Evolutionary conservation across 169 alveolate species (phyloP).

Genomic region (Eimeria sp.): DNA sequence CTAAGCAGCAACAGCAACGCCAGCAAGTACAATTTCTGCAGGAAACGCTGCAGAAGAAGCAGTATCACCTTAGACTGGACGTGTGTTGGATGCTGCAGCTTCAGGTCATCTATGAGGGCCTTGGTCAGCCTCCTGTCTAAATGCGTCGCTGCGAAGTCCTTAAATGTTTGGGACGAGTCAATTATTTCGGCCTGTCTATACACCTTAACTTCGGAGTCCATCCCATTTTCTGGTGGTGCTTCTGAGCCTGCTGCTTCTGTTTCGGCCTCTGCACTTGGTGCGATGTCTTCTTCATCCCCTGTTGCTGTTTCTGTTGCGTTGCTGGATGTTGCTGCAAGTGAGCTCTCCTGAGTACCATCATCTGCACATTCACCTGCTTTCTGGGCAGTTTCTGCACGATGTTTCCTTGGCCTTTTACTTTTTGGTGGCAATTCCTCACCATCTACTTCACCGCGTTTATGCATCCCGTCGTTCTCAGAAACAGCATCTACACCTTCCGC

Average conservation of each 20-base stretch:
- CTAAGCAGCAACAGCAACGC: neutral
- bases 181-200: slow-evolving; percentile 40
- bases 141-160: slow-evolving; percentile 62
- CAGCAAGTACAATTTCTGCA: neutral
- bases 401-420: neutral
- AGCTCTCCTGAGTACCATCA: neutral
- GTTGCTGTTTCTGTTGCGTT: slow-evolving; percentile 51
- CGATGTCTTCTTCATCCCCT: neutral
- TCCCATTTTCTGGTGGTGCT: neutral
- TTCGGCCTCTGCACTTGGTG: neutral
- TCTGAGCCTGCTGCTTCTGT: neutral
- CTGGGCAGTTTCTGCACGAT: neutral
- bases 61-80: slow-evolving; percentile 78
- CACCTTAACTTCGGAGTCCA: slow-evolving; percentile 2
- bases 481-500: neutral
- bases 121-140: slow-evolving; percentile 82
- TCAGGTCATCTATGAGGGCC: slow-evolving; percentile 33
- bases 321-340: neutral
- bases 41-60: neutral
- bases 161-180: slow-evolving; percentile 67
- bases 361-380: neutral
- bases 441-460: neutral
- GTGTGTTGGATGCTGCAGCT: slow-evolving; percentile 80
- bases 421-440: neutral
- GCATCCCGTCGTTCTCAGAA: neutral